phyloP scores from a whole-genome alignment of 1,139 yeast species.

The Torulaspora pretoriensis region DNA sequence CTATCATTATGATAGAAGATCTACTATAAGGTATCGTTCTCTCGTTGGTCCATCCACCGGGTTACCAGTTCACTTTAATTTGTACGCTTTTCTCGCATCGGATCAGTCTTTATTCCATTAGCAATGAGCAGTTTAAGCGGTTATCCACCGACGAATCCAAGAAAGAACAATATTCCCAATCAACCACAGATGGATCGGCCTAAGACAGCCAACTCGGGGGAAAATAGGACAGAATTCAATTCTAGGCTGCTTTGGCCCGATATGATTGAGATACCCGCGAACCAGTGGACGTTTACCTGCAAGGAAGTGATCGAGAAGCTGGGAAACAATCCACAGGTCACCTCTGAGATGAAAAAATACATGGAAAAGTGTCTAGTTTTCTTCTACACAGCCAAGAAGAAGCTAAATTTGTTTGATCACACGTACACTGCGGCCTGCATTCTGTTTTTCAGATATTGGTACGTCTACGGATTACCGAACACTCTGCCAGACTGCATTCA shows the following conservation, averaged over 20 bases:
- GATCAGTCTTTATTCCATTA: not conserved
- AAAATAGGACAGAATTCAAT: conserved; percentile 21
- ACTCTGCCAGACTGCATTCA: conserved; percentile 31
- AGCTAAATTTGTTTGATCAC: conserved; percentile 34
- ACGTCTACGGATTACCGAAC: conserved; percentile 28
- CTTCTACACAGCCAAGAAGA: conserved; percentile 35
- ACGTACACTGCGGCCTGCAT: conserved; percentile 37
- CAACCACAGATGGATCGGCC: not conserved
- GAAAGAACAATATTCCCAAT: not conserved
- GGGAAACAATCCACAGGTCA: conserved; percentile 23
- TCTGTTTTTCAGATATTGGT: conserved; percentile 36
- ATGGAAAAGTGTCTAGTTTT: conserved; percentile 36
- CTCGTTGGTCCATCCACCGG: not conserved
- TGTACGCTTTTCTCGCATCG: not conserved
- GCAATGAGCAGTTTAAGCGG: not conserved
- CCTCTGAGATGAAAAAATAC: conserved; percentile 28
- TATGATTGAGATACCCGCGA: conserved; percentile 31
- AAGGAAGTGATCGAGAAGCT: conserved; percentile 32
- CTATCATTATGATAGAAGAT: too few relatives aligned
- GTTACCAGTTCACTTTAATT: not conserved
- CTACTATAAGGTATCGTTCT: too few relatives aligned
- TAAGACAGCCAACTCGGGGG: not conserved
- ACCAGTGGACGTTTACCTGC: conserved; percentile 33
- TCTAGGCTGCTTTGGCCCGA: conserved; percentile 36
- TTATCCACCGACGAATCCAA: not conserved